Conservation (phyloP, 768 basidiomycete species). For the Russula compacta region DNA sequence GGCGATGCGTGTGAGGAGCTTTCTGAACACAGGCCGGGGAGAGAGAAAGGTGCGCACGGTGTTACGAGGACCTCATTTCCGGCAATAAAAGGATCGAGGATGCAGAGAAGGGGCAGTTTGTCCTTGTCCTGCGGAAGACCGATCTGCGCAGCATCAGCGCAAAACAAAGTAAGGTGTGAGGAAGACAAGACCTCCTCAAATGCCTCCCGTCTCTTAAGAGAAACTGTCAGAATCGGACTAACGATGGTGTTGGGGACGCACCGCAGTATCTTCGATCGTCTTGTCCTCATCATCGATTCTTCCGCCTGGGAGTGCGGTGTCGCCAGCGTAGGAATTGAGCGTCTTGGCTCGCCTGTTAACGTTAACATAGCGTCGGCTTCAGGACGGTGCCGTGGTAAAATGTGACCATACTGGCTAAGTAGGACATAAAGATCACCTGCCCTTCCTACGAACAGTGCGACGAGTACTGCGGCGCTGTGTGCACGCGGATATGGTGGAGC, state of each 20-base stretch:
- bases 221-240: background rate
- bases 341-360: conserved; percentile 56
- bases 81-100: conserved; percentile 72
- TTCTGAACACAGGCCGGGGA: background rate
- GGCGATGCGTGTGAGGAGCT: background rate
- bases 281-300: conserved; percentile 62
- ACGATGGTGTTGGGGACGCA: conserved; percentile 29
- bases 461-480: conserved; percentile 65
- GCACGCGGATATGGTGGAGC: conserved; percentile 40
- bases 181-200: conserved; percentile 65
- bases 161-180: background rate
- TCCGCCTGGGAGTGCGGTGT: conserved; percentile 84
- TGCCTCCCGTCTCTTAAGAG: conserved; percentile 66
- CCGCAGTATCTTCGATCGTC: conserved; percentile 73
- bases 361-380: background rate
- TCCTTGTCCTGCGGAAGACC: conserved; percentile 66
- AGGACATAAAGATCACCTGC: conserved; percentile 79
- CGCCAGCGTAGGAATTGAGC: conserved; percentile 72
- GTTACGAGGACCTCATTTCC: conserved; percentile 68
- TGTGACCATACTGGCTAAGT: conserved; percentile 55
- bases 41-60: conserved; percentile 49
- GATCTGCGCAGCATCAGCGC: conserved; percentile 41
- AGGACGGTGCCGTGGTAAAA: background rate
- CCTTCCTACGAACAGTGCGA: conserved; percentile 78
- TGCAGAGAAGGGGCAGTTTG: conserved; percentile 66